A percentile compares a stretch with the other conserved stretches of the same genome.
Conservation (phyloP, 2,329 filamentous ascomycete species). For the Akanthomyces lecanii region DNA sequence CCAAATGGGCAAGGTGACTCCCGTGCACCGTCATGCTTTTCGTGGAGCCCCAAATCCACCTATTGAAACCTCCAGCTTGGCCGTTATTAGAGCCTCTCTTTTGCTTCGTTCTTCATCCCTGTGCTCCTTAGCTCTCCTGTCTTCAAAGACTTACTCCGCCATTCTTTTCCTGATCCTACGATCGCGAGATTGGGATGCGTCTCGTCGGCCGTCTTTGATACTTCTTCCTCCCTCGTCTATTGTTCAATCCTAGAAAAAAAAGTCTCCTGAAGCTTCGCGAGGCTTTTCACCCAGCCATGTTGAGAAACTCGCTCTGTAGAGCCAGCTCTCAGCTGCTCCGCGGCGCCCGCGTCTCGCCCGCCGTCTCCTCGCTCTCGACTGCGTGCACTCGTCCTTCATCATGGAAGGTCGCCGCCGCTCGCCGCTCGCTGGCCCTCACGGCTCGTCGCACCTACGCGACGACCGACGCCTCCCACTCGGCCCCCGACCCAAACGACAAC, state of each 20-base stretch:
- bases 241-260: constrained; percentile 6
- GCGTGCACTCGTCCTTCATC: constrained; percentile 37
- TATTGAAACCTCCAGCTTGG: constrained; percentile 14
- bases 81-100: constrained; percentile 4
- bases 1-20: constrained; percentile 15
- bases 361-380: constrained; percentile 41
- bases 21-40: constrained; percentile 18
- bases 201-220: constrained; percentile 24
- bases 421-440: constrained; percentile 47
- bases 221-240: constrained; percentile 14
- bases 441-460: constrained; percentile 52
- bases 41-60: constrained; percentile 13
- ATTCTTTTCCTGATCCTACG: constrained; percentile 33
- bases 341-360: constrained; percentile 45
- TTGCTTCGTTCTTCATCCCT: constrained; percentile 19
- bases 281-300: constrained; percentile 52
- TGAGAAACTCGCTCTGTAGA: constrained; percentile 64
- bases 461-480: constrained; percentile 42
- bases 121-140: constrained; percentile 20
- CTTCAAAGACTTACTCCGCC: constrained; percentile 45
- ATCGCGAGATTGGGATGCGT: constrained; percentile 33
- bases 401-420: constrained; percentile 42
- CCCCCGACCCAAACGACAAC: constrained; percentile 82
- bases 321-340: constrained; percentile 61
- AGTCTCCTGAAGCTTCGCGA: constrained; percentile 18